A percentile compares a stretch with the other conserved stretches of the same genome.
Conservation (phyloP, 805 yeast genomes). For the Danielia oregonensis region DNA sequence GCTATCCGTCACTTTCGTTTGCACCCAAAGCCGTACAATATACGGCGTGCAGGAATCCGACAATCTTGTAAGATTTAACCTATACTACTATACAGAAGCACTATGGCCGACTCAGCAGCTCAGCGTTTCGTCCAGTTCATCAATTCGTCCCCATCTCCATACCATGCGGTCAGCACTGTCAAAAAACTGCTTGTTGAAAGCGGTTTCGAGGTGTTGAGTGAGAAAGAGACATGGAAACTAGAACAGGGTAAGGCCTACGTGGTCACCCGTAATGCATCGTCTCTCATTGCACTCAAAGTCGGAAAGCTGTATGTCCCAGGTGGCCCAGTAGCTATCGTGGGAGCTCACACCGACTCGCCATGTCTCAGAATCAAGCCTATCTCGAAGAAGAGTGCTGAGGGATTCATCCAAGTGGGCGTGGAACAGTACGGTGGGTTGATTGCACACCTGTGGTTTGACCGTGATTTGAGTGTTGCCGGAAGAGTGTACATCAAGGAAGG, state of each 20-base stretch:
- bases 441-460: constrained; percentile 97
- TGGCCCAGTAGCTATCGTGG: constrained; percentile 81
- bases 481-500: constrained; percentile 66
- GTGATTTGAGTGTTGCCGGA: constrained; percentile 90
- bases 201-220: constrained; percentile 75
- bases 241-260: constrained; percentile 65
- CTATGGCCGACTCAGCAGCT: constrained; percentile 23
- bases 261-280: constrained; percentile 86
- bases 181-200: constrained; percentile 49
- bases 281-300: constrained; percentile 81
- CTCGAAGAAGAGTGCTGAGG: constrained; percentile 65
- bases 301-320: constrained; percentile 74
- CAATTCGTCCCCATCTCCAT: constrained; percentile 87
- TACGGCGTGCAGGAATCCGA: neutral
- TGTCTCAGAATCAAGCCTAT: constrained; percentile 84
- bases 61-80: too few relatives aligned
- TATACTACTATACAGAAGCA: constrained; percentile 19
- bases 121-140: constrained; percentile 72
- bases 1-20: too few relatives aligned
- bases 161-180: constrained; percentile 78
- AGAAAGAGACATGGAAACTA: constrained; percentile 63
- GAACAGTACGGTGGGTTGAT: constrained; percentile 95
- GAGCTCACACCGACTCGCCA: constrained; percentile 97
- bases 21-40: neutral
- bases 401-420: constrained; percentile 85